These are phyloP conservation scores for Paraphaeosphaeria sporulosa DNA, from an alignment of 2,329 filamentous ascomycete species.

Conservation along the genomic window DNA sequence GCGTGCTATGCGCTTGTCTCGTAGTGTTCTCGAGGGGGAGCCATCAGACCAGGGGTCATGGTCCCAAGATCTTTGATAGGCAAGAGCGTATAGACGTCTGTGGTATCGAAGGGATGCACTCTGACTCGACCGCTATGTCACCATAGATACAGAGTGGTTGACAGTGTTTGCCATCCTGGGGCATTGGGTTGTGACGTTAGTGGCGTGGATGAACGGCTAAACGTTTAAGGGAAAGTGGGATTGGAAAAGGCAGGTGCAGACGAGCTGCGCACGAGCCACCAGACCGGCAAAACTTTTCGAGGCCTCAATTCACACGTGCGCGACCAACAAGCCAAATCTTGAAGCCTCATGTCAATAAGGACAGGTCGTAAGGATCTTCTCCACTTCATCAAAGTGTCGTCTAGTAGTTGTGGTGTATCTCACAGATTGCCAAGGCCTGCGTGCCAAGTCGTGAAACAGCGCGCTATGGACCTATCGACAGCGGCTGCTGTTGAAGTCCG, in stretches of 20 bases:
- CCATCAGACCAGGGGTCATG: neutral
- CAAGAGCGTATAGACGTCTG: neutral
- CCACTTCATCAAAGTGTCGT: too few relatives aligned
- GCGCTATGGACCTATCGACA: constrained; percentile 35
- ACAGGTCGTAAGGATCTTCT: neutral
- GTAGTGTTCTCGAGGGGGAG: neutral
- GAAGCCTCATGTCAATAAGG: neutral
- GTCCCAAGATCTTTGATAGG: neutral
- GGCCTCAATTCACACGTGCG: neutral
- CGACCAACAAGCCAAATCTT: neutral
- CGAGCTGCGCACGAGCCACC: constrained; percentile 1
- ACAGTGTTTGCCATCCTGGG: neutral
- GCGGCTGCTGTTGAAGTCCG: constrained; percentile 38
- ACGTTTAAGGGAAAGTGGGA: neutral
- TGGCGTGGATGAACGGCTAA: neutral
- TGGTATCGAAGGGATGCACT: neutral
- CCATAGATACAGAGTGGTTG: neutral
- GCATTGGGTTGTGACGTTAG: neutral
- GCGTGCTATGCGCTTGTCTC: neutral
- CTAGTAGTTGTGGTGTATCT: neutral
- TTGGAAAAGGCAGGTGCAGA: neutral
- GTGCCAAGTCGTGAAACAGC: neutral
- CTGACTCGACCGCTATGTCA: neutral
- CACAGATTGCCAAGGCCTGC: neutral
- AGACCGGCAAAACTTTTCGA: neutral